These are phyloP conservation scores for Solanum medicagineum DNA, from an alignment of 257 asterid species.

Conservation along the genomic window DNA sequence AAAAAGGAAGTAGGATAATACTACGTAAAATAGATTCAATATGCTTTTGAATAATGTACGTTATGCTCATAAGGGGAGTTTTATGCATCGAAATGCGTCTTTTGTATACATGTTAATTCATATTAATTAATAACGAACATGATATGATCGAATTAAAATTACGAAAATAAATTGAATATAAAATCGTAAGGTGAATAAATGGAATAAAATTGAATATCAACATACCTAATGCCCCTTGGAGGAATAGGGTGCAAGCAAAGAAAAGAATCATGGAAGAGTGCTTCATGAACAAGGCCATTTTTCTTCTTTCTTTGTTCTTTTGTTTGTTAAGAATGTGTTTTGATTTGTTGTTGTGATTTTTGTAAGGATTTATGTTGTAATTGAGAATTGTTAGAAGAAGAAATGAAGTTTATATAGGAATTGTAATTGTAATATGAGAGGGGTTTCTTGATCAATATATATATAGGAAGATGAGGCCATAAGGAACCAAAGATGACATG, in stretches of 20 bases:
- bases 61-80: background rate
- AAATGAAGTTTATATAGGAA: too few species aligned
- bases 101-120: background rate
- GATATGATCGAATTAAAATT: background rate
- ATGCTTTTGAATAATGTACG: background rate
- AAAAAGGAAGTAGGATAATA: background rate
- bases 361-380: background rate
- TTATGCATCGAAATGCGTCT: background rate
- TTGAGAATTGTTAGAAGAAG: background rate
- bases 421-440: background rate
- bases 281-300: conserved; percentile 26
- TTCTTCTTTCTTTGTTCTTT: conserved; percentile 2
- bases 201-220: background rate
- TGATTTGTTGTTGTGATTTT: background rate
- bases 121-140: background rate
- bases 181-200: background rate
- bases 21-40: background rate
- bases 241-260: conserved; percentile 33
- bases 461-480: background rate
- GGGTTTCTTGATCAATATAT: background rate
- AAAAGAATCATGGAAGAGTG: conserved; percentile 19
- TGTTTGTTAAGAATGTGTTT: background rate
- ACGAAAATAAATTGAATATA: background rate
- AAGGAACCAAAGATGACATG: background rate
- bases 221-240: conserved; percentile 34